phyloP scores from a whole-genome alignment of 2,329 filamentous ascomycete genomes.

The Cladosporium halotolerans region DNA sequence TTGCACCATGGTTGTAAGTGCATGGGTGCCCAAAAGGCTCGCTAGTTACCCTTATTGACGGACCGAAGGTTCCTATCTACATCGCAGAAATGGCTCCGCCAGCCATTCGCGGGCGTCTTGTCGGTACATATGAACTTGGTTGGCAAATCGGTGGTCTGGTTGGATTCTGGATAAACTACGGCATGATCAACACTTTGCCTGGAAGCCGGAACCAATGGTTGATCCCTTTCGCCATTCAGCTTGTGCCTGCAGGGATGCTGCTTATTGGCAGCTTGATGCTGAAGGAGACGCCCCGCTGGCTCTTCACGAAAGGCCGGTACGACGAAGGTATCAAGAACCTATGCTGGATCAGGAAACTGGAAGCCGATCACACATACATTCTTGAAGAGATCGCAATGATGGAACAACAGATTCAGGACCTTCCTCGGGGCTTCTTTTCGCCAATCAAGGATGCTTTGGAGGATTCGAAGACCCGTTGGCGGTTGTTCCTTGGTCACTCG shows the following conservation, averaged over 20 bases:
- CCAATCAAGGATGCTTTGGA: constrained; percentile 13
- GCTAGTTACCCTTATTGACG: constrained; percentile 26
- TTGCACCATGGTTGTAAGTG: constrained; percentile 43
- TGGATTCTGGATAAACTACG: constrained; percentile 29
- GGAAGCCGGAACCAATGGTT: constrained; percentile 13
- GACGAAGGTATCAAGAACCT: constrained; percentile 4
- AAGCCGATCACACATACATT: constrained; percentile 5
- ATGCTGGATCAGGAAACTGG: constrained; percentile 7
- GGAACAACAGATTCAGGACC: constrained; percentile 4
- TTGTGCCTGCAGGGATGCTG: constrained; percentile 23
- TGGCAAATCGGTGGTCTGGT: constrained; percentile 21
- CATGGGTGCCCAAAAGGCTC: neutral
- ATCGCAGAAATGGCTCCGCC: constrained; percentile 54
- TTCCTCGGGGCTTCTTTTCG: constrained; percentile 13
- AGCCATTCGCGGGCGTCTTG: constrained; percentile 46
- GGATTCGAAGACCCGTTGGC: constrained; percentile 15
- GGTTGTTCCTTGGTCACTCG: constrained; percentile 17
- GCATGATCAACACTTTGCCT: constrained; percentile 19
- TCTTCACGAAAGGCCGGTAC: constrained; percentile 9
- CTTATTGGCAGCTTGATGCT: constrained; percentile 21
- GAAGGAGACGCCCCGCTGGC: constrained; percentile 26
- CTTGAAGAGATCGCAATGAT: constrained; percentile 10
- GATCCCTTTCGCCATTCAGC: constrained; percentile 20
- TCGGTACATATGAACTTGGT: constrained; percentile 15
- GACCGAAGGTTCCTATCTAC: constrained; percentile 54